phyloP scores from a whole-genome alignment of 2,329 filamentous ascomycete species.

The Lachnellula arida region DNA sequence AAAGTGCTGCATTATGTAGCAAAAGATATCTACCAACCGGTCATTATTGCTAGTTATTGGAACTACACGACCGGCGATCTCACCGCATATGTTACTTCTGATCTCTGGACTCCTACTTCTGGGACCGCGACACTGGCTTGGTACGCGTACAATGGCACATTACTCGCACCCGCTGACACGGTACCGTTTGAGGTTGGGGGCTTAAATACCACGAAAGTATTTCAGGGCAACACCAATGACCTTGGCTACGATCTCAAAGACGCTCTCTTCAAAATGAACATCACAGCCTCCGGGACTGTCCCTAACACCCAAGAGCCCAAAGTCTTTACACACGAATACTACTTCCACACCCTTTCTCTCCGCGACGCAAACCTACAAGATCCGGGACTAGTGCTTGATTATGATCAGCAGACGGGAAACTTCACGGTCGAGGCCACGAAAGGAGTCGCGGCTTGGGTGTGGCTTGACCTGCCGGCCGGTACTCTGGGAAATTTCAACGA shows the following conservation, averaged over 20 bases:
- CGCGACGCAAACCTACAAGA: constrained; percentile 10
- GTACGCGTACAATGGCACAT: constrained; percentile 45
- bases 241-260: constrained; percentile 12
- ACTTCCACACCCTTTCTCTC: constrained; percentile 17
- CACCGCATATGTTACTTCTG: constrained; percentile 51
- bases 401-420: constrained; percentile 4
- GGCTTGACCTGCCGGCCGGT: constrained; percentile 20
- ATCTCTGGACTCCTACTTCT: constrained; percentile 47
- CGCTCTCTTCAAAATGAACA: constrained; percentile 16
- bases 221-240: constrained; percentile 9
- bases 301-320: constrained; percentile 11
- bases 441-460: constrained; percentile 20
- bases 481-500: constrained; percentile 18
- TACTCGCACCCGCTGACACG: constrained; percentile 25
- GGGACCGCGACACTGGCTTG: constrained; percentile 47
- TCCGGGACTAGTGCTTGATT: constrained; percentile 11
- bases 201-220: constrained; percentile 21
- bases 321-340: constrained; percentile 15
- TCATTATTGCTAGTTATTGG: constrained; percentile 57
- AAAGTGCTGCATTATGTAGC: constrained; percentile 56
- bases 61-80: constrained; percentile 46
- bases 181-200: constrained; percentile 16
- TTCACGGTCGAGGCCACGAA: constrained; percentile 17
- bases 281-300: constrained; percentile 16
- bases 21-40: constrained; percentile 51